Evolutionary conservation across 2,329 filamentous ascomycete genomes (phyloP).

Genomic region (Aspergillus sp.): DNA sequence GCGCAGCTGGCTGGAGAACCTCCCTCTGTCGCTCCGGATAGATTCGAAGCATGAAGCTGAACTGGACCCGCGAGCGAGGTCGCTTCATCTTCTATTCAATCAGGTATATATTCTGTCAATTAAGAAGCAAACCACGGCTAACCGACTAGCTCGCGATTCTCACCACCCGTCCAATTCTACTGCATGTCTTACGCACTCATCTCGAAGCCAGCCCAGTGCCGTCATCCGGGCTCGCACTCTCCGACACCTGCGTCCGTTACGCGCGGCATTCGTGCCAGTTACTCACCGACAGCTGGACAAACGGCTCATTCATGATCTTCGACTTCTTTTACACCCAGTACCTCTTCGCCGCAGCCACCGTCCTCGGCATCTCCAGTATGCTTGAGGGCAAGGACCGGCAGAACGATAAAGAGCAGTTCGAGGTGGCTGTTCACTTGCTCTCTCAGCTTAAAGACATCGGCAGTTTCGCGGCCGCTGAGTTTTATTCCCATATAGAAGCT

Average conservation of each 20-base stretch:
- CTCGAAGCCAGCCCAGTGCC: neutral
- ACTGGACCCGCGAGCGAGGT: neutral
- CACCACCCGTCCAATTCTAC: neutral
- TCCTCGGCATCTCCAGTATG: neutral
- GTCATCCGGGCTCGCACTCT: neutral
- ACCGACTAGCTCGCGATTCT: neutral
- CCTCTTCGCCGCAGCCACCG: neutral
- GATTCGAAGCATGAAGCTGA: neutral
- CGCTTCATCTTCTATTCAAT: constrained; percentile 4
- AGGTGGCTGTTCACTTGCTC: neutral
- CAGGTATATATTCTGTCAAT: too few relatives aligned
- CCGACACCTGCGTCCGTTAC: neutral
- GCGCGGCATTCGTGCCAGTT: neutral
- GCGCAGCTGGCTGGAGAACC: neutral
- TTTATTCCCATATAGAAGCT: neutral
- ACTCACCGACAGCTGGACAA: neutral
- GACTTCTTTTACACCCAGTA: constrained; percentile 3
- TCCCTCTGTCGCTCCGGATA: neutral
- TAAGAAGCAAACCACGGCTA: too few relatives aligned
- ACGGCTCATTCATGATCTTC: constrained; percentile 3
- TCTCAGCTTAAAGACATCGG: neutral
- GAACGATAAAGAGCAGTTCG: neutral
- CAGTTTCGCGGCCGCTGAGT: neutral
- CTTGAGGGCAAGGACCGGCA: neutral
- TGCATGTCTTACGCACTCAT: neutral